Percentiles rank a stretch among this genome's conserved stretches.
These are phyloP conservation scores for Aquilaria sinensis DNA, from an alignment of 345 rosid genomes.

Conservation along the genomic window DNA sequence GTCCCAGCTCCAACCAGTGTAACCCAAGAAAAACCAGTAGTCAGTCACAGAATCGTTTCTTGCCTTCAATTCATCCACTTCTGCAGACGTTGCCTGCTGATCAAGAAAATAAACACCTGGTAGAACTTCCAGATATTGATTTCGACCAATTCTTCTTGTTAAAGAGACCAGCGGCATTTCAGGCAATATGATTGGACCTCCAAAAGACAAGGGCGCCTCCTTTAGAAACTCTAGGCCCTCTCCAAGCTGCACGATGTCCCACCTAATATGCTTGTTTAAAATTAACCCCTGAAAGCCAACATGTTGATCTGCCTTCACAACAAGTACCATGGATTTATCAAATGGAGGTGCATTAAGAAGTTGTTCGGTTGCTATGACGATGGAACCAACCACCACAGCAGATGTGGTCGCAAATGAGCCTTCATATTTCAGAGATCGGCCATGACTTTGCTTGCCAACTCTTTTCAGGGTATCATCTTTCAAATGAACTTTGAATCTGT, in stretches of 20 bases:
- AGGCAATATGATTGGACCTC: constrained; percentile 65
- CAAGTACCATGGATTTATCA: constrained; percentile 55
- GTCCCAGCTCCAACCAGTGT: constrained; percentile 72
- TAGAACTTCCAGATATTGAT: constrained; percentile 40
- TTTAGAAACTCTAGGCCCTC: constrained; percentile 49
- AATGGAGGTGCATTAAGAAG: constrained; percentile 44
- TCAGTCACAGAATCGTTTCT: constrained; percentile 37
- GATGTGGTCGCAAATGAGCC: constrained; percentile 20
- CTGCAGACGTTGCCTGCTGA: constrained; percentile 39
- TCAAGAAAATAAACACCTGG: constrained; percentile 72
- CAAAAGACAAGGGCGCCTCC: constrained; percentile 57
- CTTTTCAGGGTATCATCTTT: constrained; percentile 28
- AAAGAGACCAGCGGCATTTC: constrained; percentile 62
- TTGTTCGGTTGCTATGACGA: constrained; percentile 66
- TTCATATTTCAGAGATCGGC: constrained; percentile 14
- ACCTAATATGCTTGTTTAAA: constrained; percentile 59
- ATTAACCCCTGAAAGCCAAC: constrained; percentile 77
- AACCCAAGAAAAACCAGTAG: constrained; percentile 92
- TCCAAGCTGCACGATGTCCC: constrained; percentile 59
- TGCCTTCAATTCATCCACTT: constrained; percentile 41
- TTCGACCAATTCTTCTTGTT: constrained; percentile 28
- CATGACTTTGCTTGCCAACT: constrained; percentile 17
- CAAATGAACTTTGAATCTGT: constrained; percentile 39
- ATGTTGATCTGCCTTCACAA: constrained; percentile 47
- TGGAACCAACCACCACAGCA: constrained; percentile 46